Evolutionary conservation across 768 basidiomycete genomes (phyloP).

Genomic region (Phylloporus rhodoxanthus): DNA sequence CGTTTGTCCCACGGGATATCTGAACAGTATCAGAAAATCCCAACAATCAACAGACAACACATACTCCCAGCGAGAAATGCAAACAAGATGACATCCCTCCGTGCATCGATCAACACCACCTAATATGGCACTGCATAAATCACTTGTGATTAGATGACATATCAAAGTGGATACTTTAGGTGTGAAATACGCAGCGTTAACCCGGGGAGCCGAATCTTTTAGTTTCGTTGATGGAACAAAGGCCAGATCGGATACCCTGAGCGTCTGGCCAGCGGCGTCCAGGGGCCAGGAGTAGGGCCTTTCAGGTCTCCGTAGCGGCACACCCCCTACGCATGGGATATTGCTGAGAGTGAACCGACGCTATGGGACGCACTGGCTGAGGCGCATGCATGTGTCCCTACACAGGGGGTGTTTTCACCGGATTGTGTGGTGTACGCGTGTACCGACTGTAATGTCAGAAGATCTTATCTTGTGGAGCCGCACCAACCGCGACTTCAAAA

Average conservation of each 20-base stretch:
- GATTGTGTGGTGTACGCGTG: constrained; percentile 34
- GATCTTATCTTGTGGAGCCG: constrained; percentile 48
- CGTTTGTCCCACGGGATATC: too few relatives aligned
- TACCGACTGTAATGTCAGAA: constrained; percentile 39
- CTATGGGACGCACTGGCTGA: constrained; percentile 37
- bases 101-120: too few relatives aligned
- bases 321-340: constrained; percentile 12
- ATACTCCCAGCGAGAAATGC: too few relatives aligned
- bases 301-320: background rate
- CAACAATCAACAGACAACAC: too few relatives aligned
- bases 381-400: constrained; percentile 22
- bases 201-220: background rate
- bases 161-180: background rate
- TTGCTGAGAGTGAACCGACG: constrained; percentile 41
- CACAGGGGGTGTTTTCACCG: constrained; percentile 9
- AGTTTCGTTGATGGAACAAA: background rate
- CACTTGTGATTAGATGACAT: too few relatives aligned
- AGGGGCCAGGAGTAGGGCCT: background rate
- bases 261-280: background rate
- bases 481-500: constrained; percentile 35
- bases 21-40: too few relatives aligned
- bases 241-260: background rate
- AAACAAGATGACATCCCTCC: too few relatives aligned
- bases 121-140: too few relatives aligned
- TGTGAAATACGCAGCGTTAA: too few relatives aligned